Conservation (phyloP, 2,329 filamentous ascomycete species). For the Nectriaceae sp. region DNA sequence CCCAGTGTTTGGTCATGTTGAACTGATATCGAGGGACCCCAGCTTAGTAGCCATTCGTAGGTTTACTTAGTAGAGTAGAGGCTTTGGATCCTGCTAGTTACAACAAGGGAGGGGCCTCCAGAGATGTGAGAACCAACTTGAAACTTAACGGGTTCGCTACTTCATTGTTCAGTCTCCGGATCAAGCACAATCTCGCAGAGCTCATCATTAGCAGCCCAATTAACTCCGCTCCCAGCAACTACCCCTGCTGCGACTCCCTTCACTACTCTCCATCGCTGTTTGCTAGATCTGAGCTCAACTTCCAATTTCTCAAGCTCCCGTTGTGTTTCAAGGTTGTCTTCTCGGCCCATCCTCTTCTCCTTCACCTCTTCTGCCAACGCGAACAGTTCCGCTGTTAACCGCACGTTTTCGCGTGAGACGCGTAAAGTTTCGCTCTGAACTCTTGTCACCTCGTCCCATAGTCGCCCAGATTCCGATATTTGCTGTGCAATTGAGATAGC, state of each 20-base stretch:
- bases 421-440: conserved; percentile 60
- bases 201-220: conserved; percentile 73
- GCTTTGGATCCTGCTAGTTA: too few species aligned
- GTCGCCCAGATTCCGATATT: conserved; percentile 51
- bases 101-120: too few species aligned
- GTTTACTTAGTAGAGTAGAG: too few species aligned
- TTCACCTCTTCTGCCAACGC: conserved; percentile 60
- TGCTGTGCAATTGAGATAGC: conserved; percentile 65
- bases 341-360: conserved; percentile 53
- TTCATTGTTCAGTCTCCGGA: conserved; percentile 48
- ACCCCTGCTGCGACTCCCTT: conserved; percentile 79
- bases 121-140: too few species aligned
- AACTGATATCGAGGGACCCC: too few species aligned
- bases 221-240: conserved; percentile 77
- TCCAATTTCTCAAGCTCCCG: conserved; percentile 61
- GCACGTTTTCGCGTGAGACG: conserved; percentile 60
- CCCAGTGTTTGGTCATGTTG: too few species aligned
- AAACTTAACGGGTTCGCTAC: conserved; percentile 4
- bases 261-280: conserved; percentile 70
- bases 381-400: conserved; percentile 63
- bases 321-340: conserved; percentile 52
- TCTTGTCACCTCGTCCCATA: conserved; percentile 54
- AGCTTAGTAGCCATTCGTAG: too few species aligned
- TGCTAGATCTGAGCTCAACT: conserved; percentile 59
- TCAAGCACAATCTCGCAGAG: conserved; percentile 74